These are phyloP conservation scores for Malus hybrid DNA, from an alignment of 331 rosid genomes.

Conservation along the genomic window DNA sequence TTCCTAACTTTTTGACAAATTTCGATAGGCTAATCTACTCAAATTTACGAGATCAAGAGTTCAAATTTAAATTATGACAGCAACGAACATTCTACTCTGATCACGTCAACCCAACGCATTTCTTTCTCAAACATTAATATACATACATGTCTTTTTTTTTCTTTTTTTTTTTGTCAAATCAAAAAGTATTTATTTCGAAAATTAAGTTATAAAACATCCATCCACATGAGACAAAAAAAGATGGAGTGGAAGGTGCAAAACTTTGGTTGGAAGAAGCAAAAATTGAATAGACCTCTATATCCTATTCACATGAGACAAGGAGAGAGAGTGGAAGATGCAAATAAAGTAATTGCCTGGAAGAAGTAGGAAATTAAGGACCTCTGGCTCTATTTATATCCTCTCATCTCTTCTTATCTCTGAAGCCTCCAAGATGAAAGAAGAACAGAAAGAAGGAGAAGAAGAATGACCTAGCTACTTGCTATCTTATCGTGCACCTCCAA, in stretches of 20 bases:
- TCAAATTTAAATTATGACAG: too few relatives aligned
- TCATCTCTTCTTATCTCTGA: slow-evolving; percentile 24
- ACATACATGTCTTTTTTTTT: background rate
- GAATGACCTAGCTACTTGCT: background rate
- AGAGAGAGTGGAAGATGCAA: slow-evolving; percentile 11
- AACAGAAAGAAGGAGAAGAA: background rate
- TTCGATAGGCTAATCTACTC: background rate
- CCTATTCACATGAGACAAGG: slow-evolving; percentile 10
- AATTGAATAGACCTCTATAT: background rate
- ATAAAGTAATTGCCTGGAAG: background rate
- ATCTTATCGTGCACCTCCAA: slow-evolving; percentile 38
- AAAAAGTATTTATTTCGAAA: too few relatives aligned
- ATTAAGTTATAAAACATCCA: background rate
- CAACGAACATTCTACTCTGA: too few relatives aligned
- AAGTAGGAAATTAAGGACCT: background rate
- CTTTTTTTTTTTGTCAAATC: background rate
- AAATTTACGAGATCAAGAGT: too few relatives aligned
- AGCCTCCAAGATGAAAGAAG: background rate
- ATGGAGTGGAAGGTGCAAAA: background rate
- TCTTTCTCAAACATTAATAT: too few relatives aligned
- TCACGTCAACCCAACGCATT: rapidly evolving
- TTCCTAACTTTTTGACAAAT: background rate
- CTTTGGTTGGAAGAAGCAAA: background rate
- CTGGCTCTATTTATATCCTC: slow-evolving; percentile 27
- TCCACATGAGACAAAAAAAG: background rate